Conservation (phyloP, 1,284 basidiomycete genomes). For the Marasmius tenuissimus region DNA sequence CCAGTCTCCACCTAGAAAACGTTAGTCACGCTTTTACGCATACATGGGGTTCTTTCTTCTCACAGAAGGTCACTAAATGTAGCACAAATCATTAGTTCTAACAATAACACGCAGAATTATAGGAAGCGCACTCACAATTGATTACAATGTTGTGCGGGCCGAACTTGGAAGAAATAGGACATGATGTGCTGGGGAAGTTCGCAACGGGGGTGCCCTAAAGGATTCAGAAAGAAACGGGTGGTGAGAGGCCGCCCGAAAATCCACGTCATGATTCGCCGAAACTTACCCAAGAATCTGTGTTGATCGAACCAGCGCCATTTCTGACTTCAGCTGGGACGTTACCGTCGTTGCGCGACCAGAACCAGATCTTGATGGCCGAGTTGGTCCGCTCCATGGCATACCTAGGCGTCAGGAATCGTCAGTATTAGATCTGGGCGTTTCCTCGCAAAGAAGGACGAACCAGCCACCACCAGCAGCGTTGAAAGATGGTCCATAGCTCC, state of each 20-base stretch:
- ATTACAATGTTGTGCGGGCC: constrained; percentile 62
- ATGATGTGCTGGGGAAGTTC: constrained; percentile 54
- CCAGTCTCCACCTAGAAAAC: constrained; percentile 52
- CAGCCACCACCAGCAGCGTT: constrained; percentile 65
- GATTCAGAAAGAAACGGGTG: not conserved
- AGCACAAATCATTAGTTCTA: constrained; percentile 1
- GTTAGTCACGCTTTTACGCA: not conserved
- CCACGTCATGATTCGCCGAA: not conserved
- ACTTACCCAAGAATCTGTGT: constrained; percentile 50
- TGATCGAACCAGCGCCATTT: constrained; percentile 36
- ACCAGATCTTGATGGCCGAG: constrained; percentile 56
- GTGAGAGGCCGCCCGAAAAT: not conserved
- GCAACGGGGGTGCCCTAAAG: constrained; percentile 54
- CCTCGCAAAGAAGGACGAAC: constrained; percentile 25
- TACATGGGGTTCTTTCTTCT: constrained; percentile 12
- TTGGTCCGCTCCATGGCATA: constrained; percentile 54
- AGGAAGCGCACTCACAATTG: constrained; percentile 47
- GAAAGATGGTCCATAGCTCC: constrained; percentile 61
- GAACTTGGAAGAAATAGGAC: constrained; percentile 51
- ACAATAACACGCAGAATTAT: not conserved
- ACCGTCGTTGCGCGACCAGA: constrained; percentile 47
- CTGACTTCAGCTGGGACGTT: constrained; percentile 46
- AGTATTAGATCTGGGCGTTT: not conserved
- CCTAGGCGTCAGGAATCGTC: constrained; percentile 24
- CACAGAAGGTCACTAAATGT: constrained; percentile 37